Evolutionary conservation across 768 basidiomycete species (phyloP), one percentile per base, ranked within the genome.

Genomic region (Suillus placidus): DNA sequence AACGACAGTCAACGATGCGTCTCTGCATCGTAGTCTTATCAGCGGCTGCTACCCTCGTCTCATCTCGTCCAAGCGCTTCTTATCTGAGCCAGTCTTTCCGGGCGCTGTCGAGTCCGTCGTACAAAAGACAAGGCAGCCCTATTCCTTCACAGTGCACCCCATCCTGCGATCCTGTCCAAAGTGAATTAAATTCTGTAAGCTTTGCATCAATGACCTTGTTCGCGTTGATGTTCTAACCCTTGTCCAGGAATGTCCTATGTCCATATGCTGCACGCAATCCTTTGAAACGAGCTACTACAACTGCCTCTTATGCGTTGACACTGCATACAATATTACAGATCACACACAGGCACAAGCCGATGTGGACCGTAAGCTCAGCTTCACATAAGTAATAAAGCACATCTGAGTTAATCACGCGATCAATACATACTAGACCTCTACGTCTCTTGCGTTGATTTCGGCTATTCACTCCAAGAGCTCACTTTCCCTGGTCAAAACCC

Each of bases 231-330:
- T 60, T 43, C 34, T 64, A 60, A 67, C 9, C 6, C 12, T 30
- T 16, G 4, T 18, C 23, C 32, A 78, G 75, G 75, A 71, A 63
- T 78, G 75, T 34, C 73, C 75, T 3, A 54, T 67, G 43, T 69
- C 70, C 1, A 64, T 66, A 20, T 85, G 83, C 64, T 85, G 84
- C 69, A 74, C 79, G 6, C 64, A 73, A 12, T 68, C 66, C 6
- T 85, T 84, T 64, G 77, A 81, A 65, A 73, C 69, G 0, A 62
- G 67, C 4, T 83, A 81, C 68, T 83, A 77, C 72, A 72, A 78
- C 51, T 85, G 84, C 66, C 72, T 83, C 66, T 40, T 71, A 6
- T 85, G 84, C 63, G 70, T 80, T 35, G 81, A 75, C 13, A 34
- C 61, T 3, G 72, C 74, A 2, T 30, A 70, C 26, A 64, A 77